phyloP scores from a whole-genome alignment of 192 early-diverging fungal genomes.

The Haplosporangium gracile region DNA sequence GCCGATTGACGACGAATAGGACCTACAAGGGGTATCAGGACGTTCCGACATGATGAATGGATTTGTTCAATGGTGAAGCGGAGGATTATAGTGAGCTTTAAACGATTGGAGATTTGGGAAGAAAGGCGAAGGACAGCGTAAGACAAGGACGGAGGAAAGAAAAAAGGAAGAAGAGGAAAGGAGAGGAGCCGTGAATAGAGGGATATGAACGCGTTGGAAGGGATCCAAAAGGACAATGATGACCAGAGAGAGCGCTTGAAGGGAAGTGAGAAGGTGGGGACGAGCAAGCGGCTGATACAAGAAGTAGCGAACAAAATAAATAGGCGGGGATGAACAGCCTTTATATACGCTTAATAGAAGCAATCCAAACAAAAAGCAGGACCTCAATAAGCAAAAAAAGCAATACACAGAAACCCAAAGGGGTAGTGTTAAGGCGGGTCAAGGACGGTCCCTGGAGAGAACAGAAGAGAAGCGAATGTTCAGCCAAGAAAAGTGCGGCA shows the following conservation, averaged over 20 bases:
- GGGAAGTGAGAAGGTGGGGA: not conserved
- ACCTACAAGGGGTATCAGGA: constrained; percentile 22
- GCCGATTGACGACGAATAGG: not conserved
- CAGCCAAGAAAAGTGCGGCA: not conserved
- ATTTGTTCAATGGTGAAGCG: not conserved
- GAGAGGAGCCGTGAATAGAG: not conserved
- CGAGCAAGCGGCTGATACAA: constrained; percentile 1
- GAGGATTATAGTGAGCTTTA: not conserved
- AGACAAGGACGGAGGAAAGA: not conserved
- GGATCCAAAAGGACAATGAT: not conserved
- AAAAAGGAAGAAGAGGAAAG: not conserved
- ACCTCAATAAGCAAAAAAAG: not conserved
- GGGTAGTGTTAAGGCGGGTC: not conserved
- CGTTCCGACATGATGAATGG: constrained; percentile 11
- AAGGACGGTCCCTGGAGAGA: not conserved
- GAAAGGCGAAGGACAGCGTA: not conserved
- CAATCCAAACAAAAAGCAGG: not conserved
- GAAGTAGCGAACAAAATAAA: not conserved
- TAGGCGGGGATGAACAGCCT: not conserved
- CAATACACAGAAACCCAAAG: not conserved
- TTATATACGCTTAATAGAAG: not conserved
- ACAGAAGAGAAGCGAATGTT: not conserved
- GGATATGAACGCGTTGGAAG: not conserved
- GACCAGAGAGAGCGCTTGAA: not conserved
- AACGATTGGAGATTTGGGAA: not conserved